phyloP scores from a whole-genome alignment of 75 land plant species.

The Sequoia sempervirens region DNA sequence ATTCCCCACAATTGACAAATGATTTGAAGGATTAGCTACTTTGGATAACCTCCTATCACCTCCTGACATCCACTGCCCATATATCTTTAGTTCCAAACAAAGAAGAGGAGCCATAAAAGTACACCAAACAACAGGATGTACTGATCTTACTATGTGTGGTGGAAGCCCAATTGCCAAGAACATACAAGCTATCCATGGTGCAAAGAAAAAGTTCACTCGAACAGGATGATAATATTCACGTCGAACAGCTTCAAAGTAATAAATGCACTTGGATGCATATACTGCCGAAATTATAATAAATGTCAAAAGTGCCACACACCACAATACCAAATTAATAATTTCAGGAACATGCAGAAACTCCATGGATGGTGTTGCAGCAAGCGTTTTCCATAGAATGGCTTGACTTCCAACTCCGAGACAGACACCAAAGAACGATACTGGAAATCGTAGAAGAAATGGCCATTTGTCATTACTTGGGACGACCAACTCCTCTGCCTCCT shows the following conservation, averaged over 20 bases:
- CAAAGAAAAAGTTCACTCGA: constrained; percentile 86
- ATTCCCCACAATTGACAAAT: constrained; percentile 58
- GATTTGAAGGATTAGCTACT: constrained; percentile 67
- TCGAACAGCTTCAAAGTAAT: constrained; percentile 85
- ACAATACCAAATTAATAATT: constrained; percentile 41
- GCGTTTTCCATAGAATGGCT: constrained; percentile 71
- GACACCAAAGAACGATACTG: constrained; percentile 70
- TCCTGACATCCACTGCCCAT: constrained; percentile 72
- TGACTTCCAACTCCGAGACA: constrained; percentile 81
- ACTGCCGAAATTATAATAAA: constrained; percentile 20
- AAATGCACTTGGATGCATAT: constrained; percentile 53
- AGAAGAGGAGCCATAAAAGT: constrained; percentile 65
- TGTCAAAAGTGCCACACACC: constrained; percentile 51
- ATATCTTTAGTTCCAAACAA: constrained; percentile 56
- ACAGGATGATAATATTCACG: constrained; percentile 82
- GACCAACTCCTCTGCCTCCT: constrained; percentile 64
- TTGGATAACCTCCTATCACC: constrained; percentile 39
- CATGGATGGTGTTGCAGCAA: constrained; percentile 45
- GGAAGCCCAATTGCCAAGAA: constrained; percentile 65
- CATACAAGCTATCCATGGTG: constrained; percentile 74
- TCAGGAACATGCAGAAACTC: constrained; percentile 53
- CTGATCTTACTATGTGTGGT: constrained; percentile 24
- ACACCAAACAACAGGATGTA: constrained; percentile 60
- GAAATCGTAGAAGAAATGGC: constrained; percentile 89
- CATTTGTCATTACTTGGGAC: constrained; percentile 65